Evolutionary conservation across 2,329 filamentous ascomycete species (phyloP).

Genomic region (Shiraia bambusicola): DNA sequence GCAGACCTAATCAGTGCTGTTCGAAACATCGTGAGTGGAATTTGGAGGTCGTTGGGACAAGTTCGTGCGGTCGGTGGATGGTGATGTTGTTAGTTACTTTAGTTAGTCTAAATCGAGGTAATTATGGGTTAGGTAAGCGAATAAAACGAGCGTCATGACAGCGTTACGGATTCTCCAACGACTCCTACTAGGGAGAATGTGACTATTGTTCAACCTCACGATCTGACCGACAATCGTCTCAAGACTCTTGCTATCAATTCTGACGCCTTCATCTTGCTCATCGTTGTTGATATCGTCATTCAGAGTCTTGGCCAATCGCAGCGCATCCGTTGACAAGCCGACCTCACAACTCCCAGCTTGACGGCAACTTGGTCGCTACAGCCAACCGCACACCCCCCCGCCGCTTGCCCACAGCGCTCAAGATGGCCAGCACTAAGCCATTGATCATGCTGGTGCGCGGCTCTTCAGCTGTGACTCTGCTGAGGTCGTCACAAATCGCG

Average conservation of each 20-base stretch:
- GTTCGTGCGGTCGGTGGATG: constrained; percentile 28
- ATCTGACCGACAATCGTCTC: neutral
- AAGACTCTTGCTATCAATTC: neutral
- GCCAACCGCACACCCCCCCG: constrained; percentile 24
- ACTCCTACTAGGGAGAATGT: constrained; percentile 3
- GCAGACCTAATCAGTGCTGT: constrained; percentile 79
- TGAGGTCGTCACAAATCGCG: constrained; percentile 38
- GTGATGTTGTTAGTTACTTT: constrained; percentile 22
- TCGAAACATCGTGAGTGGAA: constrained; percentile 76
- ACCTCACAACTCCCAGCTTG: constrained; percentile 25
- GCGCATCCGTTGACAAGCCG: constrained; percentile 21
- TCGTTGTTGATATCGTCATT: constrained; percentile 23
- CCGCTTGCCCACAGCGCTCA: constrained; percentile 33
- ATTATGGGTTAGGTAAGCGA: neutral
- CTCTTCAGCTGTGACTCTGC: constrained; percentile 44
- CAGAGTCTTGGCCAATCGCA: constrained; percentile 34
- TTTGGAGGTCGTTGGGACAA: constrained; percentile 19
- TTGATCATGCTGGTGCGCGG: constrained; percentile 51
- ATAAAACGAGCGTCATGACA: constrained; percentile 4
- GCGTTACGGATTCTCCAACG: constrained; percentile 6
- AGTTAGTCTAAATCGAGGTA: constrained; percentile 4
- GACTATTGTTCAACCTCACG: neutral
- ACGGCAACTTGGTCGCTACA: constrained; percentile 22
- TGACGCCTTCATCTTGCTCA: constrained; percentile 12
- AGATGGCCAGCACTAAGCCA: constrained; percentile 53